Conservation (phyloP, 1,139 yeast species). For the Wickerhamomyces sp. region DNA sequence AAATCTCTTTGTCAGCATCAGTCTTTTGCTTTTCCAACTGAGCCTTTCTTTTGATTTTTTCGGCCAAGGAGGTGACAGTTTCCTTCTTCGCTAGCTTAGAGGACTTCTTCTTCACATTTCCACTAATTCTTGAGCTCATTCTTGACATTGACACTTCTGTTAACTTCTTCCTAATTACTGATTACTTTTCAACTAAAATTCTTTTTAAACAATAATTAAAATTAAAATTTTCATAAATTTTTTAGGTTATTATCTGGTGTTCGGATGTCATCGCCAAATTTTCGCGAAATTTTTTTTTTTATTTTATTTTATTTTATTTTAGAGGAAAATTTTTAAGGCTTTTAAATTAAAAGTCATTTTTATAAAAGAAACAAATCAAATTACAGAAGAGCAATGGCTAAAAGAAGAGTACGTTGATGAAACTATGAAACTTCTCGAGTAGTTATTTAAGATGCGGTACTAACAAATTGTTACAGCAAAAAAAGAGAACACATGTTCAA, state of each 20-base stretch:
- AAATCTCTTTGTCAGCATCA: slow-evolving; percentile 10
- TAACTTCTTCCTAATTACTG: neutral
- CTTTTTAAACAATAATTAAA: neutral
- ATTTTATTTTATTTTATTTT: too few relatives aligned
- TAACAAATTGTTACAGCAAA: slow-evolving; percentile 26
- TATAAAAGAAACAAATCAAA: neutral
- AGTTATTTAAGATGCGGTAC: neutral
- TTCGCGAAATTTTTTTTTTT: too few relatives aligned
- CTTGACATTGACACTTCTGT: neutral
- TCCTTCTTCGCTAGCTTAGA: slow-evolving; percentile 23
- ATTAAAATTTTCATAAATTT: slow-evolving; percentile 2
- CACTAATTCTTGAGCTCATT: slow-evolving; percentile 4
- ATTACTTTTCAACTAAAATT: neutral
- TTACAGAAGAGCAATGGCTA: slow-evolving; percentile 43
- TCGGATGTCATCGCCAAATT: slow-evolving; percentile 22
- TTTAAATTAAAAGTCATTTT: neutral
- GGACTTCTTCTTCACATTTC: slow-evolving; percentile 15
- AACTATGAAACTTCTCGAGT: too few relatives aligned
- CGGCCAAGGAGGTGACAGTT: slow-evolving; percentile 29
- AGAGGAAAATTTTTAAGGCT: slow-evolving; percentile 1
- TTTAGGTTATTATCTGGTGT: slow-evolving; percentile 14
- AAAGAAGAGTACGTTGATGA: slow-evolving; percentile 39
- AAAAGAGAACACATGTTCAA: slow-evolving; percentile 83
- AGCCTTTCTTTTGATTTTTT: slow-evolving; percentile 53
- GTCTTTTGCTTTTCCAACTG: slow-evolving; percentile 29